These are phyloP conservation scores for Croton setiger DNA, from an alignment of 441 rosid genomes.

Conservation along the genomic window DNA sequence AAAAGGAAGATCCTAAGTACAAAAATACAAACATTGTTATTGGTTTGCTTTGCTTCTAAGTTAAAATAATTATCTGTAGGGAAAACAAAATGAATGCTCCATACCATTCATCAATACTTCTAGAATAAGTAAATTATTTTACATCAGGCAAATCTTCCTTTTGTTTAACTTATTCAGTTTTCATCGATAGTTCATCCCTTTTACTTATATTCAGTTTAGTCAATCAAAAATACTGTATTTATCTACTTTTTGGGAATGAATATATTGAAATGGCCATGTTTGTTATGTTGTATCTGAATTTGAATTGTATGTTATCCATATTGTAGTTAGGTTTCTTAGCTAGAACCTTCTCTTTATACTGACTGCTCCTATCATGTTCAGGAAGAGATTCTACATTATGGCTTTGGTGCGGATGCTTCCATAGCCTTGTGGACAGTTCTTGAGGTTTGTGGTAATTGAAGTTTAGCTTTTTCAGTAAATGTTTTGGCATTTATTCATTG, in stretches of 20 bases:
- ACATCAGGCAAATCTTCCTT: background rate
- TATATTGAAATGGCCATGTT: background rate
- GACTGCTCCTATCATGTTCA: slow-evolving; percentile 20
- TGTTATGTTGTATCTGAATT: background rate
- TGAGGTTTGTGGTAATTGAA: slow-evolving; percentile 30
- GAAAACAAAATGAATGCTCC: background rate
- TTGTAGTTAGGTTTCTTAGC: background rate
- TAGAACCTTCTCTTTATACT: slow-evolving; percentile 10
- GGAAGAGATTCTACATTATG: slow-evolving; percentile 15
- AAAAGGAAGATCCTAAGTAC: no score
- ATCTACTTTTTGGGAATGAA: background rate
- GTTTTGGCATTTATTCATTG: slow-evolving; percentile 14
- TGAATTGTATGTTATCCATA: no score
- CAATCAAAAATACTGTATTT: background rate
- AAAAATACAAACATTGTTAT: background rate
- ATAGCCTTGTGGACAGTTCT: slow-evolving; percentile 9
- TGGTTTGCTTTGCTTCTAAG: background rate
- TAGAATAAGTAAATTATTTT: background rate
- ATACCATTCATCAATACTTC: background rate
- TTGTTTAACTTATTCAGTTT: background rate
- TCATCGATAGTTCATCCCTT: no score
- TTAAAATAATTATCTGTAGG: background rate
- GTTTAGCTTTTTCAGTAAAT: slow-evolving; percentile 18
- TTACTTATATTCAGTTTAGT: background rate
- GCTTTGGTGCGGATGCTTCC: slow-evolving; percentile 21